Evolutionary conservation across 768 basidiomycete species (phyloP).

Genomic region (Gloeostereum incarnatum): DNA sequence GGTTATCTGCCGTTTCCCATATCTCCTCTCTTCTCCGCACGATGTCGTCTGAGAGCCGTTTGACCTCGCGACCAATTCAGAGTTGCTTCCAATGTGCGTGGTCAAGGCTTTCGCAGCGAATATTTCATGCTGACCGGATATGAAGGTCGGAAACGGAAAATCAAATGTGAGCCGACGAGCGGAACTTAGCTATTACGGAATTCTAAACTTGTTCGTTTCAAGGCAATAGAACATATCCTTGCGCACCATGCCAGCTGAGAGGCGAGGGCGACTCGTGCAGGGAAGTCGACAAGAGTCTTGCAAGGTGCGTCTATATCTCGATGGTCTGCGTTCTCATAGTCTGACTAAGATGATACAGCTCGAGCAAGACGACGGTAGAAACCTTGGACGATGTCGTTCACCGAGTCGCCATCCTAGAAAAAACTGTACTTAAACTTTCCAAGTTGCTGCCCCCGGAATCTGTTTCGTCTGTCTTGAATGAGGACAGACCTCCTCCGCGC

Average conservation of each 20-base stretch:
- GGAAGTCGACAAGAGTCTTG: constrained; percentile 14
- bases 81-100: constrained; percentile 19
- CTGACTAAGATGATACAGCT: background rate
- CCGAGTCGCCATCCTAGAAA: constrained; percentile 15
- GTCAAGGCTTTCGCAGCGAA: background rate
- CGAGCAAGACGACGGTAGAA: constrained; percentile 9
- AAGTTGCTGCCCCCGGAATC: constrained; percentile 4
- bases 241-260: constrained; percentile 16
- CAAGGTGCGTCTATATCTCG: background rate
- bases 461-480: background rate
- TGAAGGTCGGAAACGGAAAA: constrained; percentile 19
- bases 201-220: background rate
- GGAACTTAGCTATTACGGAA: background rate
- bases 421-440: constrained; percentile 13
- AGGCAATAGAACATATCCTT: constrained; percentile 18
- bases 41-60: constrained; percentile 7
- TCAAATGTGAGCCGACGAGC: constrained; percentile 13
- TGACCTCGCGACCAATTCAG: constrained; percentile 16
- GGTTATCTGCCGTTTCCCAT: too few relatives aligned
- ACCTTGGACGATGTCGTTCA: constrained; percentile 15
- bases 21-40: too few relatives aligned
- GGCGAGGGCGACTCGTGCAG: constrained; percentile 16
- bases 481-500: background rate
- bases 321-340: background rate
- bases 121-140: background rate